phyloP scores from a whole-genome alignment of 148 eudicot species.

The Chenopodium formosanum region DNA sequence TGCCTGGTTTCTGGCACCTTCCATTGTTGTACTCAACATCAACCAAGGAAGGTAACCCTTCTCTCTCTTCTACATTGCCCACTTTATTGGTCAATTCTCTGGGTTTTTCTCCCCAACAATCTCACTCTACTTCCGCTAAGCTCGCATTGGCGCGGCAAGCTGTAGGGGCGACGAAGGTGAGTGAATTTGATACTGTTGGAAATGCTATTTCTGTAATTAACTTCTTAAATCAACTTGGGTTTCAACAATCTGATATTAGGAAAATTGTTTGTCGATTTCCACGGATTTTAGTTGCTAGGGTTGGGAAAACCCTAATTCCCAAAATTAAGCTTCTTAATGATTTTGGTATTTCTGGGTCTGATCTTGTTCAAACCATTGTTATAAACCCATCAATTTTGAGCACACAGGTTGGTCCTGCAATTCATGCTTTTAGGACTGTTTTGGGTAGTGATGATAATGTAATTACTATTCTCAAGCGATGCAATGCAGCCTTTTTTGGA shows the following conservation, averaged over 20 bases:
- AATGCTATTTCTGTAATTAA: constrained; percentile 33
- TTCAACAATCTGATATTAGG: constrained; percentile 28
- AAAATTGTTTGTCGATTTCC: constrained; percentile 24
- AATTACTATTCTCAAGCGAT: neutral
- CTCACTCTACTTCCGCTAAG: constrained; percentile 23
- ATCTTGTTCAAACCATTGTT: constrained; percentile 4
- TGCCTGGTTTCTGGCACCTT: neutral
- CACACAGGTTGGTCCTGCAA: neutral
- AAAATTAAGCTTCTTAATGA: constrained; percentile 31
- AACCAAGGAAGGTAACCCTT: neutral
- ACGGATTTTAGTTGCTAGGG: constrained; percentile 16
- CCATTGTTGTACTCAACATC: neutral
- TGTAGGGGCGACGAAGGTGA: neutral
- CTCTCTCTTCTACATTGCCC: neutral
- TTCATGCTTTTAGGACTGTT: constrained; percentile 7
- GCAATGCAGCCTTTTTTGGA: neutral
- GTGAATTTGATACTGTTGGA: constrained; percentile 20
- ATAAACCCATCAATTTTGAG: neutral
- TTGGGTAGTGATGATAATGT: constrained; percentile 17
- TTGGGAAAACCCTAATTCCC: constrained; percentile 38
- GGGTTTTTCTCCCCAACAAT: constrained; percentile 32
- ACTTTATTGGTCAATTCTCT: neutral
- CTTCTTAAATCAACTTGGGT: constrained; percentile 26
- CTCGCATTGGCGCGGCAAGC: neutral
- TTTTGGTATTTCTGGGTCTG: constrained; percentile 26